Conservation (phyloP, 2,329 filamentous ascomycete species). For the Arthrobotrys sinensis region DNA sequence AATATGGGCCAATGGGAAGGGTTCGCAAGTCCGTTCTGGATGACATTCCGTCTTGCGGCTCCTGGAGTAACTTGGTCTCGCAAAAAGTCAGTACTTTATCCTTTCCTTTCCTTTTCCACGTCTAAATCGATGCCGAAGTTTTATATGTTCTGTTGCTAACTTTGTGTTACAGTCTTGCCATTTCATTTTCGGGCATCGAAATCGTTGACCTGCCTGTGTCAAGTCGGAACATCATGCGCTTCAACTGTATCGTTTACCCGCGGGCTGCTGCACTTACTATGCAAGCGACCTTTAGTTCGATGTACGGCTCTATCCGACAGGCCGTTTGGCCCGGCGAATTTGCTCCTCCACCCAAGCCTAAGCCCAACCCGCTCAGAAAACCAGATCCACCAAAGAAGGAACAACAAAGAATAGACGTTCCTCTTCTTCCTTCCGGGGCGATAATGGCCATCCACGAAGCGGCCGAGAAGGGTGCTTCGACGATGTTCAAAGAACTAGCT, state of each 20-base stretch:
- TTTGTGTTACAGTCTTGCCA: conserved; percentile 29
- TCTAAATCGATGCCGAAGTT: no score
- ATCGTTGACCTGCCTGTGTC: conserved; percentile 42
- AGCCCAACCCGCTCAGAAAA: conserved; percentile 21
- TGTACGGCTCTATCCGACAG: conserved; percentile 38
- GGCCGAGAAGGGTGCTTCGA: conserved; percentile 26
- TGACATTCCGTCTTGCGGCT: conserved; percentile 40
- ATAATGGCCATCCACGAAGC: conserved; percentile 58
- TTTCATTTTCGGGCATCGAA: conserved; percentile 44
- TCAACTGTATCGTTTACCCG: conserved; percentile 43
- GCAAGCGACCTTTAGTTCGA: conserved; percentile 39
- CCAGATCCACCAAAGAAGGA: conserved; percentile 20
- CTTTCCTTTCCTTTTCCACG: background rate
- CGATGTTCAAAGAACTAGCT: conserved; percentile 36
- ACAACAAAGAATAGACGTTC: conserved; percentile 23
- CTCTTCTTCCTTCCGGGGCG: conserved; percentile 49
- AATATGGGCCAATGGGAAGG: conserved; percentile 57
- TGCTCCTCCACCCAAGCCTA: conserved; percentile 15
- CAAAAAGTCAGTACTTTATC: conserved; percentile 39
- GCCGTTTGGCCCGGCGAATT: conserved; percentile 25
- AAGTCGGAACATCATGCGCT: conserved; percentile 37
- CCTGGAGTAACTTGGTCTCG: conserved; percentile 39
- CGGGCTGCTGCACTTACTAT: conserved; percentile 51
- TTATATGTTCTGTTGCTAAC: conserved; percentile 19
- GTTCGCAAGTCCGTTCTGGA: conserved; percentile 56